These are phyloP conservation scores for Westerdykella aurantiaca DNA, from an alignment of 2,329 filamentous ascomycete species.

Conservation along the genomic window DNA sequence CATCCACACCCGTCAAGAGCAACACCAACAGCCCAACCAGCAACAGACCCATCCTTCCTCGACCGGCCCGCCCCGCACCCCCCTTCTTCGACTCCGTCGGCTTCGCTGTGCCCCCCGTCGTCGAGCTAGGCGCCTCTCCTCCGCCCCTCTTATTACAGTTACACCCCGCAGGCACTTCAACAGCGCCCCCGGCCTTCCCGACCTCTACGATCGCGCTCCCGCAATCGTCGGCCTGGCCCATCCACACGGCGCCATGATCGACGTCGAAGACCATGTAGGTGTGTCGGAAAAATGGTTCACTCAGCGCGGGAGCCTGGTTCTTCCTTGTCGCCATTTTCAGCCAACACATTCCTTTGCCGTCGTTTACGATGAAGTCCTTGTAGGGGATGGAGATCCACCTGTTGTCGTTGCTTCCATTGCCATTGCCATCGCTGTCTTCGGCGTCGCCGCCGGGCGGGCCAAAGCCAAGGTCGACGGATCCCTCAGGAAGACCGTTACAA, in stretches of 20 bases:
- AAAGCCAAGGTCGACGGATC: conserved; percentile 1
- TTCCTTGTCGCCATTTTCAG: background rate
- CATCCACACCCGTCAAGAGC: background rate
- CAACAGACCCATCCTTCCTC: background rate
- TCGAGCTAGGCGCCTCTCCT: background rate
- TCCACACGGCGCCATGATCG: conserved; percentile 1
- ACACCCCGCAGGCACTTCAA: background rate
- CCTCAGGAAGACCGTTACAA: background rate
- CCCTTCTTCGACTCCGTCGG: background rate
- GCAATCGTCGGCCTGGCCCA: conserved; percentile 4
- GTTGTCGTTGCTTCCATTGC: too few species aligned
- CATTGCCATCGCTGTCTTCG: too few species aligned
- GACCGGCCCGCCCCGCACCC: background rate
- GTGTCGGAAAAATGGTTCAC: background rate
- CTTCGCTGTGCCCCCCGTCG: background rate
- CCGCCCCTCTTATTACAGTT: background rate
- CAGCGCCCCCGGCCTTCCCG: background rate
- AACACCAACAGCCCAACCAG: background rate
- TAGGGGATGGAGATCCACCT: too few species aligned
- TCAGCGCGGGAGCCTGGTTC: background rate
- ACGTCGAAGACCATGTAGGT: conserved; percentile 7
- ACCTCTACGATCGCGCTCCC: conserved; percentile 1
- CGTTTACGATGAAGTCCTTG: too few species aligned
- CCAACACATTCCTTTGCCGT: background rate
- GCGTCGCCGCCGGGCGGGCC: background rate